phyloP scores from a whole-genome alignment of 306 rosid genomes.

The Oemleria cerasiformis region DNA sequence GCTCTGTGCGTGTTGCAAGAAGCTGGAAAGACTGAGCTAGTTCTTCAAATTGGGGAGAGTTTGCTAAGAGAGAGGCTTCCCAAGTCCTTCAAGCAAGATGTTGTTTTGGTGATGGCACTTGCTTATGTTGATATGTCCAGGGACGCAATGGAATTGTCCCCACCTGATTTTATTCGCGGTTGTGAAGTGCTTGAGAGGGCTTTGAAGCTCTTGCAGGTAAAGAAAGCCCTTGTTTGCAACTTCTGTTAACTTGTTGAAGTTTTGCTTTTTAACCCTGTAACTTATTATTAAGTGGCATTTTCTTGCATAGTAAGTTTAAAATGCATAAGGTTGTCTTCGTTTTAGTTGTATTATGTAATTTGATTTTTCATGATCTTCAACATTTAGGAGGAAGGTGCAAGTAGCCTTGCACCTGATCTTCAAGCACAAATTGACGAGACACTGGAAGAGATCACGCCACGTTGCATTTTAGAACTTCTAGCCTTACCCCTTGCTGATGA shows the following conservation, averaged over 20 bases:
- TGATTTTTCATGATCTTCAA: not conserved
- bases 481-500: conserved; percentile 69
- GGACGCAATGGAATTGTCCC: conserved; percentile 82
- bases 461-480: conserved; percentile 86
- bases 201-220: conserved; percentile 88
- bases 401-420: conserved; percentile 88
- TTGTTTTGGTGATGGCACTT: conserved; percentile 82
- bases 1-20: conserved; percentile 89
- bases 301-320: not conserved
- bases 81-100: conserved; percentile 89
- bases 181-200: conserved; percentile 94
- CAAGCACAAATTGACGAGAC: conserved; percentile 95
- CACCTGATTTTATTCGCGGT: conserved; percentile 71
- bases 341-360: not conserved
- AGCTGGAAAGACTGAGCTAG: conserved; percentile 77
- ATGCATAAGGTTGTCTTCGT: not conserved
- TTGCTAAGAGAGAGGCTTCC: conserved; percentile 86
- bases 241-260: not conserved
- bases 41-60: conserved; percentile 68
- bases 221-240: not conserved
- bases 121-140: conserved; percentile 86
- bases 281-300: not conserved
- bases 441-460: conserved; percentile 87
- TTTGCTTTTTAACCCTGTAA: too few relatives aligned
- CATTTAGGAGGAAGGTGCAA: conserved; percentile 94